phyloP scores from a whole-genome alignment of 2,329 filamentous ascomycete genomes.

The Huntiella bhutanensis region DNA sequence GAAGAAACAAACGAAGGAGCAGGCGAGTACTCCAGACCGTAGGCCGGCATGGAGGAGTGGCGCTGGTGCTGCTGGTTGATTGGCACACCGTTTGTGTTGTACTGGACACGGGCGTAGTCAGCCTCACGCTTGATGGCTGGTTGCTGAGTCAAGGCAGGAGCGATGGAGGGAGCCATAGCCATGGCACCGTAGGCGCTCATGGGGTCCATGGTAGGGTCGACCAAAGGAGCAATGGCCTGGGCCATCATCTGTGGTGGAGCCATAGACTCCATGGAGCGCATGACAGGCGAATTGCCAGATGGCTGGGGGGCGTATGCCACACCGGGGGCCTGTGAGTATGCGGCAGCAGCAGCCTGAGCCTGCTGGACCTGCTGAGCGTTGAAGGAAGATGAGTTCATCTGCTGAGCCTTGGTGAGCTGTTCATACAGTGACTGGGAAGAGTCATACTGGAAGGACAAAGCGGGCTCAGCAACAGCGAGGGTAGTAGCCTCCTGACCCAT shows the following conservation, averaged over 20 bases:
- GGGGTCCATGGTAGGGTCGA: constrained; percentile 45
- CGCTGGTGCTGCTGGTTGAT: constrained; percentile 71
- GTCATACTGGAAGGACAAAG: constrained; percentile 96
- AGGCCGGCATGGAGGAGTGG: constrained; percentile 96
- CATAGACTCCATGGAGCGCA: constrained; percentile 86
- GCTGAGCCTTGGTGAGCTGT: constrained; percentile 97
- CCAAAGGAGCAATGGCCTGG: constrained; percentile 36
- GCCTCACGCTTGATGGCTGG: constrained; percentile 66
- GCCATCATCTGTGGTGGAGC: constrained; percentile 69
- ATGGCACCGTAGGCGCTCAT: constrained; percentile 53
- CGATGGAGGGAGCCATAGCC: constrained; percentile 38
- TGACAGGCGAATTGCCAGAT: constrained; percentile 72
- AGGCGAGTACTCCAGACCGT: constrained; percentile 86
- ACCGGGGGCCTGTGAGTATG: not conserved
- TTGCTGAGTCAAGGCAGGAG: constrained; percentile 41
- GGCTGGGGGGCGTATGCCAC: constrained; percentile 42
- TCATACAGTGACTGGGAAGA: constrained; percentile 97
- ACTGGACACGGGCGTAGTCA: constrained; percentile 65
- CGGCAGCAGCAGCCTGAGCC: constrained; percentile 20
- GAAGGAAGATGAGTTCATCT: constrained; percentile 96
- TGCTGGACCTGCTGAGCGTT: constrained; percentile 45
- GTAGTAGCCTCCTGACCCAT: constrained; percentile 98
- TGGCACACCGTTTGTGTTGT: constrained; percentile 81
- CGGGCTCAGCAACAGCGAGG: constrained; percentile 88
- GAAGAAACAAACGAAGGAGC: constrained; percentile 98